These are phyloP conservation scores for Pyrenopolyporus hunteri DNA, from an alignment of 495 filamentous ascomycete genomes.

Conservation along the genomic window DNA sequence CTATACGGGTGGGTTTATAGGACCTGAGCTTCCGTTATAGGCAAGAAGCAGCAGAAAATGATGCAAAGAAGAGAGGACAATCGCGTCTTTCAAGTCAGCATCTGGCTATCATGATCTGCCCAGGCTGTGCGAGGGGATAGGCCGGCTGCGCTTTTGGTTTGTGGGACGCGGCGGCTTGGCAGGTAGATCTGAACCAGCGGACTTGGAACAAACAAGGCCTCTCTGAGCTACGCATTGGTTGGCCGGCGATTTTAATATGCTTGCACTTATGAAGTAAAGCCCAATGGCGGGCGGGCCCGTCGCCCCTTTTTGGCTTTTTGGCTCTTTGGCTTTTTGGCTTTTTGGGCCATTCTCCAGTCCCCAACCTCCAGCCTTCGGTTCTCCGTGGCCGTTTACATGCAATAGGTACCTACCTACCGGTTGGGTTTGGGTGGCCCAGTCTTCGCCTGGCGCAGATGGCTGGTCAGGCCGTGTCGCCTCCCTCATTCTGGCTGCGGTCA, in stretches of 20 bases:
- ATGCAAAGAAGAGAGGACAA: constrained; percentile 18
- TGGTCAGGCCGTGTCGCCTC: neutral
- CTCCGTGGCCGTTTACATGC: constrained; percentile 10
- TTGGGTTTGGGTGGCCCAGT: too few species aligned
- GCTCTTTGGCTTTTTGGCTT: constrained; percentile 8
- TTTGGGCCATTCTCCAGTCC: constrained; percentile 9
- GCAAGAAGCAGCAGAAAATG: constrained; percentile 18
- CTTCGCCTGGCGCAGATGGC: constrained; percentile 21
- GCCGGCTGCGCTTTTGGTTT: constrained; percentile 23
- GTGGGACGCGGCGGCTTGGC: constrained; percentile 33
- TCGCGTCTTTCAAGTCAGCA: constrained; percentile 26
- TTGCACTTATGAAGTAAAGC: constrained; percentile 23
- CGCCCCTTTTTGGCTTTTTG: constrained; percentile 12
- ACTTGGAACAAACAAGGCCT: constrained; percentile 22
- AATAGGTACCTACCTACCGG: too few species aligned
- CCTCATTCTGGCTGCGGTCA: constrained; percentile 4
- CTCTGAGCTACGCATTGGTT: constrained; percentile 24
- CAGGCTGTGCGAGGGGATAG: constrained; percentile 30
- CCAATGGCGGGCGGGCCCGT: constrained; percentile 17
- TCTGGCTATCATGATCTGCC: constrained; percentile 32
- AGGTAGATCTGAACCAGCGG: constrained; percentile 31
- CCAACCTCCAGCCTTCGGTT: constrained; percentile 3
- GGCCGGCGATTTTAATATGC: constrained; percentile 22
- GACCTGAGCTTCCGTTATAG: constrained; percentile 31
- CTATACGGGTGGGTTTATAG: constrained; percentile 20